Percentiles rank a stretch among this genome's conserved stretches.
Evolutionary conservation across 2,329 filamentous ascomycete species (phyloP).

Genomic region (Incumbomyces lentus): DNA sequence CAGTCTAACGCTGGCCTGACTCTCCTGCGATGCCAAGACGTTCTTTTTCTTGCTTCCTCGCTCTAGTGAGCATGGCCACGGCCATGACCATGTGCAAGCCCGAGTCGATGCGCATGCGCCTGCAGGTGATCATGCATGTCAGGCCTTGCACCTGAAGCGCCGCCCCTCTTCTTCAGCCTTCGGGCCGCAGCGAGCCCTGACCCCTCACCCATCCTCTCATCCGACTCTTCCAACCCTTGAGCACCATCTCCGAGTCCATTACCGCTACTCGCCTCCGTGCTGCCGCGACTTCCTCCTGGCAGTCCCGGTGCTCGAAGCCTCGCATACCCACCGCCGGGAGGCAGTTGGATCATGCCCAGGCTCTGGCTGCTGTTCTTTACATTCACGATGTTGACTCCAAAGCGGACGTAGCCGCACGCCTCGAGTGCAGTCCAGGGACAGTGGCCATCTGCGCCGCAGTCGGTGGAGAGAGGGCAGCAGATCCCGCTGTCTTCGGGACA

Average conservation of each 20-base stretch:
- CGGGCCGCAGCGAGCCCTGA: conserved; percentile 3
- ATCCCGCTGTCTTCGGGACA: conserved; percentile 15
- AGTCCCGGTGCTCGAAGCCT: conserved; percentile 10
- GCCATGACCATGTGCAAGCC: not conserved
- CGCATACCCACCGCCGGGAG: not conserved
- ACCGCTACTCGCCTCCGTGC: not conserved
- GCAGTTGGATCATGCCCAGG: conserved; percentile 8
- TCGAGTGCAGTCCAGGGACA: conserved; percentile 13
- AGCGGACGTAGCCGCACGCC: conserved; percentile 11
- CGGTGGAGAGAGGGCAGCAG: conserved; percentile 15
- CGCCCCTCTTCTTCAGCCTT: conserved; percentile 8
- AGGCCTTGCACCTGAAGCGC: not conserved
- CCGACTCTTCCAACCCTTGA: not conserved
- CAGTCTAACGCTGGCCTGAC: too few species aligned
- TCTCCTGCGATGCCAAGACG: too few species aligned
- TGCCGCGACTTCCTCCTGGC: conserved; percentile 7
- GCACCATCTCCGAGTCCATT: not conserved
- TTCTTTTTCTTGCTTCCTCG: not conserved
- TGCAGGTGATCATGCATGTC: not conserved
- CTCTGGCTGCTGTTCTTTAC: conserved; percentile 15
- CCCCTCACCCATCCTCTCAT: not conserved
- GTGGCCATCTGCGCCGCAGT: conserved; percentile 14
- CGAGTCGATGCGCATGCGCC: not conserved
- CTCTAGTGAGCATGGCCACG: not conserved
- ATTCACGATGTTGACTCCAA: conserved; percentile 16